Base-by-base conservation (phyloP, 306 rosid species). In the Corylus americana region DNA sequence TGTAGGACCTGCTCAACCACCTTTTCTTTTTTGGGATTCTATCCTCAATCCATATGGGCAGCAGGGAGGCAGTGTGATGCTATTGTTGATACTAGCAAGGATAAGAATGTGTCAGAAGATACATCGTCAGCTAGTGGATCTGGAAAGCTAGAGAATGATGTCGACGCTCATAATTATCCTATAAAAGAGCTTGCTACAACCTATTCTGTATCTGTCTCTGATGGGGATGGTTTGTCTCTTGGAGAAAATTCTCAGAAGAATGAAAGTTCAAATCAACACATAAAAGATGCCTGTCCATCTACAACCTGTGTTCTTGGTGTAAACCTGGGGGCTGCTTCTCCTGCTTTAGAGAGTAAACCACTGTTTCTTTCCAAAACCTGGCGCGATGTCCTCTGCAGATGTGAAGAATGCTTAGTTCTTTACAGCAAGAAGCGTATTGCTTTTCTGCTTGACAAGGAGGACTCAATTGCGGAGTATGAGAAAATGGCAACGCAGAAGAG, bases 401-500 rank as follows among this genome's bases (percentile, higher is more conserved):
- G 99, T 81, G 88, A 80, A 71, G 84, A 55, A 48, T 96, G 99
- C 77, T 17, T 79, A 55, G 88, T 78, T 25, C 83, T 77, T 81
- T 96, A 88, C 83, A 79, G 81, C 74, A 82, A 84, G 90, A 96
- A 89, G 89, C 76, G 54, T 74, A 82, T 90, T 54, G 72, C 82
- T 77, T 96, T 93, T 86, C 85, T 96, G 72, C 85, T 87, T 11
- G 97, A 93, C 81, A 90, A 88, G 86, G 99, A 91, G 82, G 99
- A 93, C 82, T 86, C 98, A 7, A 93, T 96, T 73, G 89, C 69
- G 4, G 99, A 91, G 84, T 96, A 96, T 77, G 99, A 96, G 89
- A 92, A 83, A 86, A 86, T 93, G 78, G 99, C 92, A 45, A 91
- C 92, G 80, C 86, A 79, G 83, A 96, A 87, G 84, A 89, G 99